These are phyloP conservation scores for Botrytis tulipae DNA, from an alignment of 2,329 filamentous ascomycete species.

Conservation along the genomic window DNA sequence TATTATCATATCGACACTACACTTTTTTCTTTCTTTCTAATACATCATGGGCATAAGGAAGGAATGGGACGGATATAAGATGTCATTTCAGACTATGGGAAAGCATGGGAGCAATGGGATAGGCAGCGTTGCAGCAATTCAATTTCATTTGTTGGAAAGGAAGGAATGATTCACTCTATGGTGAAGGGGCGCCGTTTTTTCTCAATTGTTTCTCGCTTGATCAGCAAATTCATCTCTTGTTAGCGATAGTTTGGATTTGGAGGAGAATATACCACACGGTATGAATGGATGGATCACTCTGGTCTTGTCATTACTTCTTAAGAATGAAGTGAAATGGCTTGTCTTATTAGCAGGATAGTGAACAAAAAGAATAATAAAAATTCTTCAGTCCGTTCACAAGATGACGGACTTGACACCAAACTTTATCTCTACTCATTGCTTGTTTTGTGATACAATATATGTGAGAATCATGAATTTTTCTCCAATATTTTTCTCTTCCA, in stretches of 20 bases:
- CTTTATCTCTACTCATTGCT: not conserved
- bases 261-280: constrained; percentile 6
- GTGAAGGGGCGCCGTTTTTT: constrained; percentile 20
- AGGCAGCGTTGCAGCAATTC: constrained; percentile 19
- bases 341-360: not conserved
- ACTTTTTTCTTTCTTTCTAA: constrained; percentile 23
- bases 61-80: constrained; percentile 9
- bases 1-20: constrained; percentile 7
- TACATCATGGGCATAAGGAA: constrained; percentile 25
- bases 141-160: constrained; percentile 18
- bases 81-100: constrained; percentile 11
- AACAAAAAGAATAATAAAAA: not conserved
- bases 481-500: not conserved
- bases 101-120: constrained; percentile 15
- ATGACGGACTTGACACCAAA: constrained; percentile 13
- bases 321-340: not conserved
- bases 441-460: not conserved
- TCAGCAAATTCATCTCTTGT: constrained; percentile 7
- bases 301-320: constrained; percentile 2
- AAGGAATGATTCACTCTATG: constrained; percentile 10
- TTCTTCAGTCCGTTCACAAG: constrained; percentile 6
- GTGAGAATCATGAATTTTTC: not conserved
- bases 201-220: constrained; percentile 11
- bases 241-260: constrained; percentile 5
- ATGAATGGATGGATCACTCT: constrained; percentile 4